Evolutionary conservation across 2,329 filamentous ascomycete genomes (phyloP), one percentile per base, ranked within the genome.

Genomic region (Pezicula radicicola): DNA sequence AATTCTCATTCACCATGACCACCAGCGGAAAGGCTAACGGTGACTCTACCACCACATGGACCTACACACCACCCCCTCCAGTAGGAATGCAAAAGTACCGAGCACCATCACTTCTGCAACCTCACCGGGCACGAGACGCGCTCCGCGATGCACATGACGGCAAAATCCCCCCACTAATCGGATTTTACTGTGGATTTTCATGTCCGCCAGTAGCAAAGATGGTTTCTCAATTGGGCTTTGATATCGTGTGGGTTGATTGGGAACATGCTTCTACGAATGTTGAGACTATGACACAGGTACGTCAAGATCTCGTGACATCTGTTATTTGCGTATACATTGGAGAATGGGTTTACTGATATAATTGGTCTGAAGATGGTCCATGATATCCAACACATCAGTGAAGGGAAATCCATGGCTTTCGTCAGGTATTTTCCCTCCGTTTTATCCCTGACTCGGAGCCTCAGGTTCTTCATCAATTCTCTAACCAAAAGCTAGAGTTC

Each of bases 231-330:
- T 62, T 77, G 49, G 71, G 71, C 2, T 76, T 65, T 48, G 75
- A 78, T 54, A 53, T 65, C 8, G 66, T 74, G 1, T 75, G 71
- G 68, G 70, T 77, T 52, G 75, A 77, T 65, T 76, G 73, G 75
- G 75, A 77, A 59, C 75, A 77, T 61, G 67, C 65, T 7, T 61
- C 72, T 3, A 75, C 71, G 58, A 69, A 70, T 48, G 68, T 75
- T 25, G 74, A 77, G 63, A 77, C 74, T n/a, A 77, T 77, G 75
- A 77, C 73, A 1, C 69, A 63, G 40, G 67, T 70, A 48, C 51
- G 55, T 39, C 16, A 27, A 15, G 16, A 28, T 15, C 27, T 27
- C 42, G 4, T 45, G 19, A 16, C 37, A 37, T 25, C n/a, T 8
- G 5, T 25, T 21, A 13, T 19, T 5, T n/a, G 10, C 18, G 7